phyloP scores from a whole-genome alignment of 2,329 filamentous ascomycete species.

The Talaromyces sp. region DNA sequence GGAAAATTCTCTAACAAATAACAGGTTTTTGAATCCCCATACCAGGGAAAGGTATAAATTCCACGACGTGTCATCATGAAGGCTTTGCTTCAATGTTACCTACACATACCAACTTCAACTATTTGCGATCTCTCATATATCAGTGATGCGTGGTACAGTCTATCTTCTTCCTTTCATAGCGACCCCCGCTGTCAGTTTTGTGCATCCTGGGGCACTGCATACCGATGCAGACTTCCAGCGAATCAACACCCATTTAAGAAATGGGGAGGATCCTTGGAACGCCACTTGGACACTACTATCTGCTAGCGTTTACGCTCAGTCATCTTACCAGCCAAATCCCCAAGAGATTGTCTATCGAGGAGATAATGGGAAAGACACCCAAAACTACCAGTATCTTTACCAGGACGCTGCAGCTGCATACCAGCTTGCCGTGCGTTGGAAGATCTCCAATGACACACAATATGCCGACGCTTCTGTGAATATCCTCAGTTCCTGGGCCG shows the following conservation, averaged over 20 bases:
- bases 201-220: constrained; percentile 9
- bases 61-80: no score
- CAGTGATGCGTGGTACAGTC: no score
- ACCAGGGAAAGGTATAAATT: no score
- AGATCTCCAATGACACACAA: constrained; percentile 2
- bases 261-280: constrained; percentile 7
- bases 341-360: constrained; percentile 3
- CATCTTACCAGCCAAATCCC: constrained; percentile 3
- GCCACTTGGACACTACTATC: constrained; percentile 6
- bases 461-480: constrained; percentile 9
- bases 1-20: no score
- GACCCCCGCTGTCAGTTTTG: no score
- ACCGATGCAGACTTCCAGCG: constrained; percentile 6
- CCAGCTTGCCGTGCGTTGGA: constrained; percentile 12
- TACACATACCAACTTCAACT: no score
- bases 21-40: no score
- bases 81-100: no score
- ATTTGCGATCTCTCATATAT: no score
- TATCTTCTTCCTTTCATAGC: no score
- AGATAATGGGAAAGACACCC: neutral
- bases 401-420: constrained; percentile 10
- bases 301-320: neutral
- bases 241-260: neutral
- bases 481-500: constrained; percentile 9
- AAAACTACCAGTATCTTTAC: constrained; percentile 7